phyloP scores from a whole-genome alignment of 2,329 filamentous ascomycete species.

The Teratosphaeria gauchensis region DNA sequence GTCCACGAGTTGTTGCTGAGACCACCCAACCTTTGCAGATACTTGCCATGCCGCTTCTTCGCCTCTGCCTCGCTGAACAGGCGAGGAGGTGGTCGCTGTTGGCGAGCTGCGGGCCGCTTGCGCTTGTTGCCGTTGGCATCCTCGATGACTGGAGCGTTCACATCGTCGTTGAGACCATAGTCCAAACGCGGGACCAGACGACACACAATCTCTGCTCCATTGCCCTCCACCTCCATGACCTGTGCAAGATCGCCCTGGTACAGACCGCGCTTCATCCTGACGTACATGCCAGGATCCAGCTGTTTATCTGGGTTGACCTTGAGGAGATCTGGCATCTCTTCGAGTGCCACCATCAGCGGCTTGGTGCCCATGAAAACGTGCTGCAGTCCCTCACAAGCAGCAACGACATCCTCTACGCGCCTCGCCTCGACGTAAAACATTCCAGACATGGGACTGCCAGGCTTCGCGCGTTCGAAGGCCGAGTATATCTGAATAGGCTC shows the following conservation, averaged over 20 bases:
- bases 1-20: conserved; percentile 61
- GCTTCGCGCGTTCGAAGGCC: conserved; percentile 78
- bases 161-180: conserved; percentile 80
- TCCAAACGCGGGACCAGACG: conserved; percentile 84
- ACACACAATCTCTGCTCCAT: conserved; percentile 79
- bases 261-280: conserved; percentile 66
- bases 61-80: conserved; percentile 91
- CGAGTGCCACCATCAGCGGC: conserved; percentile 82
- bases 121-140: conserved; percentile 51
- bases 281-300: conserved; percentile 81
- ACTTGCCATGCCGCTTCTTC: conserved; percentile 69
- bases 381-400: conserved; percentile 71
- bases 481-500: conserved; percentile 77
- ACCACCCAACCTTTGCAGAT: conserved; percentile 39
- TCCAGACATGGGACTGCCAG: conserved; percentile 61
- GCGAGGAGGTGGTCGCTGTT: conserved; percentile 71
- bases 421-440: conserved; percentile 93
- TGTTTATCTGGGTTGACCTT: conserved; percentile 78
- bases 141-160: conserved; percentile 36
- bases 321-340: conserved; percentile 95
- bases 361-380: conserved; percentile 85
- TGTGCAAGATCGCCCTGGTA: conserved; percentile 87
- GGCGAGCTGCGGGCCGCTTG: conserved; percentile 50
- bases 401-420: conserved; percentile 74
- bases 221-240: conserved; percentile 84